These are phyloP conservation scores for Areca catechu DNA, from an alignment of 176 grass and related monocot species.

Conservation along the genomic window DNA sequence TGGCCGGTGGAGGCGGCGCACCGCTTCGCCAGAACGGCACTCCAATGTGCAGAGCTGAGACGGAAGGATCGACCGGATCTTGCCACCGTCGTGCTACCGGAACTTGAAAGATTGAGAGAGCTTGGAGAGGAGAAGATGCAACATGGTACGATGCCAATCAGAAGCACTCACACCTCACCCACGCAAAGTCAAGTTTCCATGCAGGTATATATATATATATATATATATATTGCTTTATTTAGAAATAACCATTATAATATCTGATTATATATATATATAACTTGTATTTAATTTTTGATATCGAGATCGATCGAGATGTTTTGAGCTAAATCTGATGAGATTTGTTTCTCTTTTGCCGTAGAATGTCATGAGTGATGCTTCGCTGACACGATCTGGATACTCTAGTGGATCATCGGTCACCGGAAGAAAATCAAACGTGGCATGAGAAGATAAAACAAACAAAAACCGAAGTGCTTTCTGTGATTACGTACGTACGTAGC, in stretches of 20 bases:
- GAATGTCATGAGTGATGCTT: constrained; percentile 23
- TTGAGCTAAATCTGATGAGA: no score
- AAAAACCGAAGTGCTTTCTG: no score
- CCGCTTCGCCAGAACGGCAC: constrained; percentile 42
- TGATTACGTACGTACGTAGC: no score
- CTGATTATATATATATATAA: no score
- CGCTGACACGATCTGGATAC: constrained; percentile 16
- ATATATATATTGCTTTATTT: no score
- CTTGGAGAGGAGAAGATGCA: constrained; percentile 17
- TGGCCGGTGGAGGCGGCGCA: constrained; percentile 52
- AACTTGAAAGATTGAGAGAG: constrained; percentile 34
- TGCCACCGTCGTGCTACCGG: constrained; percentile 51
- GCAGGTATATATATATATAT: constrained; percentile 15
- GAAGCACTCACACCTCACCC: constrained; percentile 21
- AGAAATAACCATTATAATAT: no score
- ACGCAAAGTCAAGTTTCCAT: constrained; percentile 21
- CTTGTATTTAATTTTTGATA: no score
- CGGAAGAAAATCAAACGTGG: constrained; percentile 12
- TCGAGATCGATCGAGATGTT: no score
- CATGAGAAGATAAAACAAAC: not conserved
- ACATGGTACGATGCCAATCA: not conserved
- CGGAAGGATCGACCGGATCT: constrained; percentile 57
- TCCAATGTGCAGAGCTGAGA: constrained; percentile 71
- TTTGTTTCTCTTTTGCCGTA: constrained; percentile 1
- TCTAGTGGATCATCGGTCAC: constrained; percentile 3